These are phyloP conservation scores for Melaleuca alternifolia DNA, from an alignment of 345 rosid genomes.

Conservation along the genomic window DNA sequence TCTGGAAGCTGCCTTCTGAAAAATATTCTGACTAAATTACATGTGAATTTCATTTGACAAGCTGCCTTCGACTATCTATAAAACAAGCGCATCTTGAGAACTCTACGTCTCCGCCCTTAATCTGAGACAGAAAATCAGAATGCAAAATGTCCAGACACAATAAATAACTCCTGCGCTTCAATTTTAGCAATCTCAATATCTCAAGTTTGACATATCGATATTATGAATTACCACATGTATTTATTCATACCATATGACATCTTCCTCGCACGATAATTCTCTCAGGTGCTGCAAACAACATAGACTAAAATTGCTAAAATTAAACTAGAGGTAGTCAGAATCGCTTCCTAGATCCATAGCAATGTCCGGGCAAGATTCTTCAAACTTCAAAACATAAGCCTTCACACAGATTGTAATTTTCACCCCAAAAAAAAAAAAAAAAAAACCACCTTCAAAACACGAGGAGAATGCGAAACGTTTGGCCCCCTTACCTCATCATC, in stretches of 20 bases:
- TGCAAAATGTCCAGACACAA: too few species aligned
- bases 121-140: too few species aligned
- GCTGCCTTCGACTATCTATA: too few species aligned
- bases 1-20: too few species aligned
- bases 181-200: too few species aligned
- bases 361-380: not conserved
- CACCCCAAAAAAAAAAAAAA: not conserved
- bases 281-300: not conserved
- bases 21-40: too few species aligned
- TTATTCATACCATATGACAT: not conserved
- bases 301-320: not conserved
- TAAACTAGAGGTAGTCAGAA: not conserved
- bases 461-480: not conserved
- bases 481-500: not conserved
- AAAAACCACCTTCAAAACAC: not conserved
- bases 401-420: not conserved
- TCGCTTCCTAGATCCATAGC: not conserved
- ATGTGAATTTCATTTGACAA: too few species aligned
- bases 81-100: too few species aligned
- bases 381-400: not conserved
- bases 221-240: not conserved
- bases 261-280: not conserved
- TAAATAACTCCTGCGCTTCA: too few species aligned
- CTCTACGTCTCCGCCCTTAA: too few species aligned
- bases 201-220: not conserved